phyloP scores from a whole-genome alignment of 148 eudicot genomes.

The Pharnaceum exiguum region DNA sequence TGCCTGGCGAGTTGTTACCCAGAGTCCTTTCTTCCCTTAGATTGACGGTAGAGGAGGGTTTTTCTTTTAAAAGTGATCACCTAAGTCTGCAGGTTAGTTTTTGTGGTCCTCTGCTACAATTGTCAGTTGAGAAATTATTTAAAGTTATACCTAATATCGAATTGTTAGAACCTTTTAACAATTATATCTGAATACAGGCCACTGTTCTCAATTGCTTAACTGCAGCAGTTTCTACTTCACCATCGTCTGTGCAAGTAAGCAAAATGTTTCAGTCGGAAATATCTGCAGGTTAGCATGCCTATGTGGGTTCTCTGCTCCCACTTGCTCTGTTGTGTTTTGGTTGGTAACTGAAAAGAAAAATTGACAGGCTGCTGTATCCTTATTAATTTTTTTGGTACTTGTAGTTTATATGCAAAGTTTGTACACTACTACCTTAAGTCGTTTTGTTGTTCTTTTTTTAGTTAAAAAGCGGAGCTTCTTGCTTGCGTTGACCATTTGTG shows the following conservation, averaged over 20 bases:
- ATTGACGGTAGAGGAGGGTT: slow-evolving; percentile 59
- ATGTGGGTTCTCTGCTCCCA: neutral
- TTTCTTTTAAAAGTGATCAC: slow-evolving; percentile 61
- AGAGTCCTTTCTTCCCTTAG: slow-evolving; percentile 64
- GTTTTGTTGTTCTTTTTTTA: too few relatives aligned
- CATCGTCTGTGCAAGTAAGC: slow-evolving; percentile 58
- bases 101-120: neutral
- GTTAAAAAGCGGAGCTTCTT: too few relatives aligned
- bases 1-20: slow-evolving; percentile 75
- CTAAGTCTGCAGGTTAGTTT: slow-evolving; percentile 70
- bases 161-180: neutral
- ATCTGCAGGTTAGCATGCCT: slow-evolving; percentile 50
- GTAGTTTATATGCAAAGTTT: too few relatives aligned
- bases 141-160: neutral
- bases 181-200: slow-evolving; percentile 39
- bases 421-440: too few relatives aligned
- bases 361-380: neutral
- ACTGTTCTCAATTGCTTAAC: slow-evolving; percentile 70
- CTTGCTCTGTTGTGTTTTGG: neutral
- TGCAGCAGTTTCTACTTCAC: slow-evolving; percentile 71
- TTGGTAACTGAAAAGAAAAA: neutral
- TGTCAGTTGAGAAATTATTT: neutral
- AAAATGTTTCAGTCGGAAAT: slow-evolving; percentile 66
- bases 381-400: neutral
- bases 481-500: too few relatives aligned